phyloP scores from a whole-genome alignment of 2,329 filamentous ascomycete species.

The Pseudogymnoascus sp. region DNA sequence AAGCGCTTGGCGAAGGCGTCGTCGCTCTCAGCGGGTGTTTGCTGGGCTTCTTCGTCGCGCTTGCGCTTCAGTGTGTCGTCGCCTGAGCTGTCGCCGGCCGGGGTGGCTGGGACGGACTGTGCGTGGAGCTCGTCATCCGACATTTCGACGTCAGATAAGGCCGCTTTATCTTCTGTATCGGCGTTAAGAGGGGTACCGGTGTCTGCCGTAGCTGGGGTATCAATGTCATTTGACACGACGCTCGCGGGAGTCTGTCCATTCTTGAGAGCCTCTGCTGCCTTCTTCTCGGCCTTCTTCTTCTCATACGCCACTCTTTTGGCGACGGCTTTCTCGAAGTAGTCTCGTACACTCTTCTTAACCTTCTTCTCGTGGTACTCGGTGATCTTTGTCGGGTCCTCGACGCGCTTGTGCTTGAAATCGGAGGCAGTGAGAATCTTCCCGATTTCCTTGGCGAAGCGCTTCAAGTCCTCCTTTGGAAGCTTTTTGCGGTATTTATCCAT shows the following conservation, averaged over 20 bases:
- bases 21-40: slow-evolving; percentile 15
- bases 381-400: slow-evolving; percentile 71
- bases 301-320: slow-evolving; percentile 64
- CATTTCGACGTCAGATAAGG: slow-evolving; percentile 17
- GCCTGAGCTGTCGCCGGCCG: slow-evolving; percentile 28
- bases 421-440: slow-evolving; percentile 85
- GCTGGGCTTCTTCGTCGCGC: slow-evolving; percentile 40
- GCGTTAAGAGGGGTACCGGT: slow-evolving; percentile 31
- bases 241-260: slow-evolving; percentile 25
- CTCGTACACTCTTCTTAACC: slow-evolving; percentile 73
- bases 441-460: slow-evolving; percentile 57
- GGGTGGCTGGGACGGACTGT: slow-evolving; percentile 38
- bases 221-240: slow-evolving; percentile 17
- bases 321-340: slow-evolving; percentile 81
- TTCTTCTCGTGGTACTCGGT: slow-evolving; percentile 71
- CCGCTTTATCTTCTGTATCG: slow-evolving; percentile 25
- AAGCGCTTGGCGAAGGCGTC: slow-evolving; percentile 23
- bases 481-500: slow-evolving; percentile 81
- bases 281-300: slow-evolving; percentile 49
- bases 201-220: slow-evolving; percentile 24
- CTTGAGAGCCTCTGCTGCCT: slow-evolving; percentile 25
- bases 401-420: slow-evolving; percentile 85
- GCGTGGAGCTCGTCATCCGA: slow-evolving; percentile 37
- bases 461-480: slow-evolving; percentile 70
- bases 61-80: slow-evolving; percentile 52